Base-by-base conservation (phyloP, 2,329 filamentous ascomycete species). In the Claviceps sp. region DNA sequence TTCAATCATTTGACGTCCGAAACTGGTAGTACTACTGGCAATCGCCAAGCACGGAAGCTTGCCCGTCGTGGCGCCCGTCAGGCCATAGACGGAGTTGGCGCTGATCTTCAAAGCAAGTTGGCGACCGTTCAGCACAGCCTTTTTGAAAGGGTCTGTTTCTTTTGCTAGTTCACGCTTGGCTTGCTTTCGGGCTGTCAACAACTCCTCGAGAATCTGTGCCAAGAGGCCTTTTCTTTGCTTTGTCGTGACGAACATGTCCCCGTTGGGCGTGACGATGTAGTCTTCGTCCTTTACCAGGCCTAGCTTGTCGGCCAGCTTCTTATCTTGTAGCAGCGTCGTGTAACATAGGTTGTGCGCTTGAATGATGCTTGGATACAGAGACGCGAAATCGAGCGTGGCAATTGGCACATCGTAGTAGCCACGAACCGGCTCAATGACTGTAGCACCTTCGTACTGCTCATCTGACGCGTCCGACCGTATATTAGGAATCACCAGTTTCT, bases 341-440 rank as follows among this genome's bases (percentile, higher is more conserved):
- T 98, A 98, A 68, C 93, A 98, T 22, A 98, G 80, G 60, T 98
- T 98, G 70, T 98, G 93, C 0, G 93, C 93, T 70, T 97, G 91
- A 67, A 98, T 98, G 64, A 98, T 98, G 73, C 90, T 96, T 22
- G 93, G 93, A 61, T 98, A 98, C 57, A 98, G 83, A 37, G 93
- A 97, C 5, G 93, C 93, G 60, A 98, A 98, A 88, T 98, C 93
- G 44, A 98, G 83, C 0, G 93, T 98, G 1, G 93, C 93, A 57
- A 98, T 86, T 1, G 93, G 93, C 26, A 95, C 88, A 61, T 93
- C 84, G 68, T 98, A 97, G 68, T 95, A 98, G 37, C 87, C 89
- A 68, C 90, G 82, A 17, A 83, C 87, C 0, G 93, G 93, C 64
- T 98, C 93, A 64, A 98, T 98, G 67, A 98, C 93, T 0, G 93